Conservation (phyloP, 2,329 filamentous ascomycete species). For the Exserohilum turcica region DNA sequence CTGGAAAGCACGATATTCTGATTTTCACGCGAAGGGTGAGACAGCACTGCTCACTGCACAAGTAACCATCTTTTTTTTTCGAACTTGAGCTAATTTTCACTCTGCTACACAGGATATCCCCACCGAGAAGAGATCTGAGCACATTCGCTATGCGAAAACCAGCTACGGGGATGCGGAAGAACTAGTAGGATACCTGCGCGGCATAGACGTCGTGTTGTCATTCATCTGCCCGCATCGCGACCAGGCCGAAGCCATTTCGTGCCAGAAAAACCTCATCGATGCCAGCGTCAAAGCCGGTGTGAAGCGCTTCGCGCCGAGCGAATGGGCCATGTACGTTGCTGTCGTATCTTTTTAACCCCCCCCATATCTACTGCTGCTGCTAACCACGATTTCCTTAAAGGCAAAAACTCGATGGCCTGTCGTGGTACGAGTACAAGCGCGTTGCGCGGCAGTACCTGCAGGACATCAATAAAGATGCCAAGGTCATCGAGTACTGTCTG, state of each 20-base stretch:
- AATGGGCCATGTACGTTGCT: slow-evolving; percentile 34
- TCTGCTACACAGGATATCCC: neutral
- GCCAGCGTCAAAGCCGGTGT: slow-evolving; percentile 29
- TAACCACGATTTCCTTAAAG: neutral
- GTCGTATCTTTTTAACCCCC: no score
- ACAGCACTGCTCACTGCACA: neutral
- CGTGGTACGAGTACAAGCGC: slow-evolving; percentile 58
- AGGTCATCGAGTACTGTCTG: slow-evolving; percentile 59
- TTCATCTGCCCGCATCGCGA: slow-evolving; percentile 51
- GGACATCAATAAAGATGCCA: slow-evolving; percentile 56
- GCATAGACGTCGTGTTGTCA: slow-evolving; percentile 59
- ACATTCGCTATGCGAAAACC: neutral
- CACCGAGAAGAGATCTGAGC: neutral
- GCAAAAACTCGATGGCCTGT: slow-evolving; percentile 43
- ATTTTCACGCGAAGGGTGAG: slow-evolving; percentile 50
- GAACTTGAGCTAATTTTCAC: no score
- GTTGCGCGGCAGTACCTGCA: slow-evolving; percentile 55
- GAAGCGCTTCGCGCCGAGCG: slow-evolving; percentile 32
- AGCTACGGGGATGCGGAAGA: slow-evolving; percentile 10
- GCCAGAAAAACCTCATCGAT: slow-evolving; percentile 29
- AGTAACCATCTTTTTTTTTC: no score
- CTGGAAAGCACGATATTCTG: slow-evolving; percentile 57
- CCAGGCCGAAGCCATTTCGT: slow-evolving; percentile 7
- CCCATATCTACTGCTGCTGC: no score
- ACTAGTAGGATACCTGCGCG: slow-evolving; percentile 43